Base-by-base conservation (phyloP, 257 asterid species). In the Fraxinus pennsylvanica region DNA sequence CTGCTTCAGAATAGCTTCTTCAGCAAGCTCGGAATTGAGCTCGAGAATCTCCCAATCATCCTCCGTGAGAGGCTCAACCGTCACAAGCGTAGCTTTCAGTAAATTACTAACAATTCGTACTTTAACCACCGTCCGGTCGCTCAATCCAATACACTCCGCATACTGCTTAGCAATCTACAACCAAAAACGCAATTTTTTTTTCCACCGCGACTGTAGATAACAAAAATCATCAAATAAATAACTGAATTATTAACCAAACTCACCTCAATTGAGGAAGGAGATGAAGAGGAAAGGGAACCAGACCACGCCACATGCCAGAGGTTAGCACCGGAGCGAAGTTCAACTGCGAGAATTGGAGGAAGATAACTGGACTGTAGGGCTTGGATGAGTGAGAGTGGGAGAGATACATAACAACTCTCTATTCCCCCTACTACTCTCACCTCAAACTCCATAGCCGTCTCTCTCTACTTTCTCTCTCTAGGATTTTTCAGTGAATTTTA, bases 11-110 rank as follows among this genome's bases (percentile, higher is more conserved):
- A 96, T 96, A 75, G 86, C 85, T 76, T 86, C 84, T 79, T 93
- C 97, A 39, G 99, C 97, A 78, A 86, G 91, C 91, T 93, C 97
- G 13, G 99, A 82, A 84, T 96, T 96, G 72, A 96, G 98, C 88
- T 96, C 99, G 90, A 96, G 78, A 81, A 93, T 88, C 89, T 96
- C 99, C 99, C 99, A 96, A 85, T 93, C 99, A 82, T 96, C 99
- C 89, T 93, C 99, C 1, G 99, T 93, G 47, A 84, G 97, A 1
- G 99, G 98, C 84, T 96, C 99, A 21, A 93, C 76, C 39, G 96
- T 87, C 83, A 96, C 99, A 33, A 91, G 83, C 27, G 89, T 88
- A 15, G 98, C 98, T 84, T 92, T 89, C 27, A 97, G 92, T 67
- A 96, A 81, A 85, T 90, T 90, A 78, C 91, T 87, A 25, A 85